Evolutionary conservation across 345 rosid genomes (phyloP), one percentile per base, ranked within the genome.

Genomic region (Populus simonii): DNA sequence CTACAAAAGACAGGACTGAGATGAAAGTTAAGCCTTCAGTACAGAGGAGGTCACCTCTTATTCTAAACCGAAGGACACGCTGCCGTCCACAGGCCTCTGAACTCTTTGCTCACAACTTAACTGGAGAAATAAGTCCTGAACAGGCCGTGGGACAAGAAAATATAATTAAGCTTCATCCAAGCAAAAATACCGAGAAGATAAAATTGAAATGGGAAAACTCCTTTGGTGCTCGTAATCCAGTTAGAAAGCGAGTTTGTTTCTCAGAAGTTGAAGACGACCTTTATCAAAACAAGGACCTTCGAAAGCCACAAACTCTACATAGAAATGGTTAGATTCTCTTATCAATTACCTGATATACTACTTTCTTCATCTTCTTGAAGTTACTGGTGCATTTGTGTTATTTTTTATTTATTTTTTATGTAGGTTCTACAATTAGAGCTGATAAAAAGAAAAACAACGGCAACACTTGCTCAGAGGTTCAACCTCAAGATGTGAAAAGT

Each of bases 241-340:
- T 59, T 41, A 81, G 83, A 80, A 91, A 88, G 82, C 77, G 72
- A 43, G 90, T 89, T 62, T 74, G 45, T 74, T 88, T 86, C 74
- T 79, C 88, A 61, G 85, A 85, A 74, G 76, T 79, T 69, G 81
- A 79, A 68, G 45, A 78, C 25, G 71, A 72, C 72, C 82, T 70
- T 77, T 80, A 71, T 61, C 73, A 66, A 77, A 72, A 47, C 27
- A 84, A 78, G 76, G 77, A 68, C 74, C n/a, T 38, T 22, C 65
- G 55, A 36, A 66, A 82, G 75, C 47, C 39, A 43, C 62, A 47
- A 80, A 53, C 78, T 68, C 76, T 76, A 23, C 69, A 39, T 36
- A 70, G 63, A 75, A 77, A 53, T 33, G 18, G 89, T 87, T 84
- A 81, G 84, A 47, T 65, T 51, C 33, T 18, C 5, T 35, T 75